Base-by-base conservation (phyloP, 495 filamentous ascomycete species). In the Lophiotrema nucula region DNA sequence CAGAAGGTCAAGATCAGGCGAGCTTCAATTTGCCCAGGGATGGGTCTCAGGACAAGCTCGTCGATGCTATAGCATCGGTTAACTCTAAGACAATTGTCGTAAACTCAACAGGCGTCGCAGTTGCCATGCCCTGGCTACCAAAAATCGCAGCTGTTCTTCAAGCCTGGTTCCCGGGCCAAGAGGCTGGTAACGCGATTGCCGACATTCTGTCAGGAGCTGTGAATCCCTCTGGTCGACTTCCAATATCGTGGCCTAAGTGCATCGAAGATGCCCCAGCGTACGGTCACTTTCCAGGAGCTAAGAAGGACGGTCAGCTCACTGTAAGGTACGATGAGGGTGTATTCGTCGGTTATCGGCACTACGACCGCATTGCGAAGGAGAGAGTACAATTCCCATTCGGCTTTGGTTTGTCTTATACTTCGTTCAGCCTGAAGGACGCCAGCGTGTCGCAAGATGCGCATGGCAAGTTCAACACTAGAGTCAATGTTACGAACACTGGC, bases 141-240 rank as follows among this genome's bases (percentile, higher is more conserved):
- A 58, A 58, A 16, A 58, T 62, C 25, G 19, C 41, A 4, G 63
- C 46, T 15, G 53, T 66, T 13, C 2, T 66, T 0, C 58, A 62
- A 33, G 51, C 52, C 2, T 62, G 53, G 52, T 62, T 53, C 31
- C 58, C 63, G 4, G 63, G 63, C 12, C 63, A 66, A 43, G 63
- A 66, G 31, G 57, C 58, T 12, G 63, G 63, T 0, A 83, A 86
- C 62, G 80, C 77, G 31, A 76, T 88, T 37, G 83, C 80, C 0
- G 79, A 83, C 50, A 73, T 85, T 8, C 72, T 85, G 1, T 77
- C 79, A 37, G 81, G 83, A 25, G 60, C 71, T 24, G 76, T 78
- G 24, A 84, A 82, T 56, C 82, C 83, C 4, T 79, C 77, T 42
- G 83, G 73, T 19, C 81, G 81, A 51, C 70, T 84, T 19, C 78